Evolutionary conservation across 2,329 filamentous ascomycete genomes (phyloP), one percentile per base, ranked within the genome.

Genomic region (Colletotrichum agaves): DNA sequence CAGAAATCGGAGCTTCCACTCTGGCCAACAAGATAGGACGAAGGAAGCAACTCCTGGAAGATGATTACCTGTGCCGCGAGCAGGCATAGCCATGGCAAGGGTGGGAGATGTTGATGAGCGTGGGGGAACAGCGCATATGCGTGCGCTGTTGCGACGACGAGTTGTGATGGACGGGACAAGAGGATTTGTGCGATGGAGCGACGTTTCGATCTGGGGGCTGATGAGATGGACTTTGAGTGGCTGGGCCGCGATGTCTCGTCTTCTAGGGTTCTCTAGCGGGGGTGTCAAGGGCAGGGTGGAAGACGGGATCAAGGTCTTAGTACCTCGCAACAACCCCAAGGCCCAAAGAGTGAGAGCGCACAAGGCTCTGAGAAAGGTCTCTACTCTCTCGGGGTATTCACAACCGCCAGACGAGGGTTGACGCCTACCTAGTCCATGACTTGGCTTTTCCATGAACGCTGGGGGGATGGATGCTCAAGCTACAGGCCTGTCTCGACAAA

Each of bases 51-150:
- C 46, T 67, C 64, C 46, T 59, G 13, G 39, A 64, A 44, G 44
- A 59, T 59, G 44, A 31, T 31, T 44, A 27, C 41, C 64, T 55
- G 53, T 50, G 64, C 64, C 64, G 53, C 64, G 21, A 21, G 39
- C 64, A 60, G 41, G 52, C 64, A 58, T 64, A 49, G 39, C 39
- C 61, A 60, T 64, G 61, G 41, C 64, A 64, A 53, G 64, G 61
- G 10, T 67, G 41, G 31, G 43, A 64, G 39, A 49, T 27, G 8
- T 64, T 53, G 31, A 33, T 37, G 17, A 52, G 37, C 23, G 10
- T n/a, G 21, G 61, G 44, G 61, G 55, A 67, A 53, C 53, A 55
- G 46, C 53, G 46, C 53, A 59, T 31, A 19, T 27, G n/a, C 49
- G 46, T 52, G 46, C 19, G 50, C n/a, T 39, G 53, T 19, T 23